Percentiles rank a stretch among this genome's conserved stretches.
phyloP scores from a whole-genome alignment of 352 stramenopile species.

The Phytophthora nicotianae region DNA sequence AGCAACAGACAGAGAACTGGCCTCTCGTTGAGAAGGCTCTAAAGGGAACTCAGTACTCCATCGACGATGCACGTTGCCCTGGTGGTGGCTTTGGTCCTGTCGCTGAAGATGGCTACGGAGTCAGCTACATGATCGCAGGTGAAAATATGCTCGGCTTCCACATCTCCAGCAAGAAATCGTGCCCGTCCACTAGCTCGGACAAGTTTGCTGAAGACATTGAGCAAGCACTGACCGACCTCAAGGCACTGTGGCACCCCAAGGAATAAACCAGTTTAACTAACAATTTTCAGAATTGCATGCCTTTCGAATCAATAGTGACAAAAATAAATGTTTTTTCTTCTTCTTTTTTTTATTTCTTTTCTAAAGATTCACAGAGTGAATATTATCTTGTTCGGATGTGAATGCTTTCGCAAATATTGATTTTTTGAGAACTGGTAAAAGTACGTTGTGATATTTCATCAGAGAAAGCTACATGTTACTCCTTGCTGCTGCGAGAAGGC shows the following conservation, averaged over 20 bases:
- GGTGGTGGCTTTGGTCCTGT: constrained; percentile 91
- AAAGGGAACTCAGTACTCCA: constrained; percentile 53
- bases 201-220: constrained; percentile 82
- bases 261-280: constrained; percentile 18
- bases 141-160: constrained; percentile 92
- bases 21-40: constrained; percentile 70
- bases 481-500: not conserved
- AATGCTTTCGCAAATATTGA: too few relatives aligned
- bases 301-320: constrained; percentile 9
- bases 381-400: too few relatives aligned
- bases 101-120: constrained; percentile 89
- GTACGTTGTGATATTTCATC: not conserved
- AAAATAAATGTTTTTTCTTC: not conserved
- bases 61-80: constrained; percentile 70
- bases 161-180: constrained; percentile 89
- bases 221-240: constrained; percentile 85
- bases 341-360: too few relatives aligned
- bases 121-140: constrained; percentile 92
- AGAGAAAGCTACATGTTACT: not conserved
- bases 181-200: constrained; percentile 72
- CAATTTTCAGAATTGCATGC: constrained; percentile 2
- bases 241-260: constrained; percentile 56
- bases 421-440: too few relatives aligned
- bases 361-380: too few relatives aligned
- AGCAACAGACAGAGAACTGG: constrained; percentile 90